Conservation (phyloP, 352 stramenopile genomes). For the Globisporangium perplexum region DNA sequence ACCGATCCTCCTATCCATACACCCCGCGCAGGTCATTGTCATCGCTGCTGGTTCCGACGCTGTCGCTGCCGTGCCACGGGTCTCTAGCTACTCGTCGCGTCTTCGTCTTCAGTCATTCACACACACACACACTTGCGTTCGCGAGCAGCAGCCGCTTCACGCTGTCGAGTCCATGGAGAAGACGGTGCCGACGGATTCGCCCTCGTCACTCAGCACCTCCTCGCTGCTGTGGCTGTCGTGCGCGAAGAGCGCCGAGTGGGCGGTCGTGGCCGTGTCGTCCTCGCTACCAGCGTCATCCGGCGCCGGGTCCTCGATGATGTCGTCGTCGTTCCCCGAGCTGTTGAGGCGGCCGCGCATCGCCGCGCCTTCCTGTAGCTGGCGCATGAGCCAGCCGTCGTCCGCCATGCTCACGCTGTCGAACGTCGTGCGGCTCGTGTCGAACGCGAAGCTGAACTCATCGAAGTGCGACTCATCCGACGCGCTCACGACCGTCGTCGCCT, state of each 20-base stretch:
- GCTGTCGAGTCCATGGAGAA: conserved; percentile 10
- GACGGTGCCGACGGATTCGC: conserved; percentile 18
- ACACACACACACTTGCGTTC: no score
- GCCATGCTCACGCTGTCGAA: conserved; percentile 79
- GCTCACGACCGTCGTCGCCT: conserved; percentile 27
- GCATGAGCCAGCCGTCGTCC: conserved; percentile 80
- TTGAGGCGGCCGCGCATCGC: conserved; percentile 67
- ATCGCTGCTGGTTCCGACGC: no score
- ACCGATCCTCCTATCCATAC: no score
- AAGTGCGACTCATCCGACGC: conserved; percentile 69
- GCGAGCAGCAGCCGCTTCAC: no score
- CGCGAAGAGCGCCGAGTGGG: conserved; percentile 29
- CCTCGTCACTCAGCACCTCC: conserved; percentile 45
- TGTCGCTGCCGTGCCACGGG: no score
- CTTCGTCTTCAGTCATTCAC: no score
- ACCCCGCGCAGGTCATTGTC: no score
- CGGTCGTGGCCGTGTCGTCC: conserved; percentile 27
- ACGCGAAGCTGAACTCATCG: conserved; percentile 86
- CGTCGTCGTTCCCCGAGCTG: conserved; percentile 54
- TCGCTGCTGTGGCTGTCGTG: conserved; percentile 60
- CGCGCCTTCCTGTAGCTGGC: conserved; percentile 68
- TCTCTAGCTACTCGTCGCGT: no score
- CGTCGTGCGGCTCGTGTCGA: conserved; percentile 70
- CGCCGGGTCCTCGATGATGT: conserved; percentile 19
- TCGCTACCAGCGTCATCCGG: conserved; percentile 53